Percentiles rank a stretch among this genome's conserved stretches.
These are phyloP conservation scores for Neonothopanus nambi DNA, from an alignment of 1,284 basidiomycete genomes.

Conservation along the genomic window DNA sequence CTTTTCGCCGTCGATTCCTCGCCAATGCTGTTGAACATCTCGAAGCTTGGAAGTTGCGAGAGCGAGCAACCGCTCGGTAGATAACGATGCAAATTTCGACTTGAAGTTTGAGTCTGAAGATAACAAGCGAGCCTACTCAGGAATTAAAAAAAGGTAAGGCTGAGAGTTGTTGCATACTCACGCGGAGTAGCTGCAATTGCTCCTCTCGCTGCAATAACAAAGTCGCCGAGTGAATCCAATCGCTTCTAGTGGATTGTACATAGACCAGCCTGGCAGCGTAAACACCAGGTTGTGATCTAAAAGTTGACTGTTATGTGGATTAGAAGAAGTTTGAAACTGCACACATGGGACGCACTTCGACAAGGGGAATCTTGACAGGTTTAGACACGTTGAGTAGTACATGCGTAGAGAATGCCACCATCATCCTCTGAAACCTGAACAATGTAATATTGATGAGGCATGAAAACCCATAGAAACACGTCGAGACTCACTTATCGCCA, in stretches of 20 bases:
- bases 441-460: background rate
- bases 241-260: background rate
- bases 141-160: too few species aligned
- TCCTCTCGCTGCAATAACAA: background rate
- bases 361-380: constrained; percentile 17
- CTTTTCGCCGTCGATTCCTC: constrained; percentile 25
- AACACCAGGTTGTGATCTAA: background rate
- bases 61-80: constrained; percentile 36
- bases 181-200: background rate
- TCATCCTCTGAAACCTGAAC: constrained; percentile 51
- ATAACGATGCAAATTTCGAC: constrained; percentile 30
- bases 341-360: background rate
- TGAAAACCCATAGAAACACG: background rate
- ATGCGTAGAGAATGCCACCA: constrained; percentile 53
- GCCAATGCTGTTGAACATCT: constrained; percentile 35
- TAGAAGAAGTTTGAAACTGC: too few species aligned
- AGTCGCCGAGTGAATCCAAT: background rate
- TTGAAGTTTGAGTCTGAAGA: background rate
- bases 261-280: background rate
- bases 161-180: too few species aligned
- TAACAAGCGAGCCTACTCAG: too few species aligned
- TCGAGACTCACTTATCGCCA: constrained; percentile 44
- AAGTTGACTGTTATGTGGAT: background rate
- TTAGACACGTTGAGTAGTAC: constrained; percentile 35
- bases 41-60: constrained; percentile 34